Conservation (phyloP, 805 yeast genomes). For the Dipodascopsis uninucleata region DNA sequence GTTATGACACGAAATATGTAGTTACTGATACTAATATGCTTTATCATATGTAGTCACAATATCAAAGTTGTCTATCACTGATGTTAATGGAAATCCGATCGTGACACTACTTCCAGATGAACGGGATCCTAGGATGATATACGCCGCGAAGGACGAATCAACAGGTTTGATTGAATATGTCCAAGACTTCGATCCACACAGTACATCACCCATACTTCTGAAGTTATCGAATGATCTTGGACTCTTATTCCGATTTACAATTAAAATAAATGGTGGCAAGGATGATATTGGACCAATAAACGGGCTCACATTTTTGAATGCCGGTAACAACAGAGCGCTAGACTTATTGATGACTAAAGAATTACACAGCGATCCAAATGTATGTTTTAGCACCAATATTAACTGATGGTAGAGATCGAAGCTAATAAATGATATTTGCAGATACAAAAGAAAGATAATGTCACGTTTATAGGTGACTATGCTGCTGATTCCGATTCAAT, state of each 20-base stretch:
- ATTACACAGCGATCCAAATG: slow-evolving; percentile 33
- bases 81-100: slow-evolving; percentile 5
- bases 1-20: not conserved
- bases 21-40: too few species aligned
- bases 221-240: slow-evolving; percentile 16
- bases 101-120: slow-evolving; percentile 5
- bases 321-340: slow-evolving; percentile 30
- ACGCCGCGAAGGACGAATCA: slow-evolving; percentile 5
- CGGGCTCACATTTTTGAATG: slow-evolving; percentile 37
- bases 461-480: slow-evolving; percentile 38
- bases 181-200: slow-evolving; percentile 18
- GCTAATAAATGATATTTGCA: slow-evolving; percentile 31
- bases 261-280: slow-evolving; percentile 4
- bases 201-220: slow-evolving; percentile 16
- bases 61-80: slow-evolving; percentile 4
- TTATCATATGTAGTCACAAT: slow-evolving; percentile 4
- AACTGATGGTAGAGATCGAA: slow-evolving; percentile 10
- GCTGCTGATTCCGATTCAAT: slow-evolving; percentile 20
- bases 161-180: slow-evolving; percentile 19
- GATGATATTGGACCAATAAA: slow-evolving; percentile 14
- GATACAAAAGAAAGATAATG: slow-evolving; percentile 40
- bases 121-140: slow-evolving; percentile 5
- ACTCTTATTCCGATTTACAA: slow-evolving; percentile 11
- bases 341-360: slow-evolving; percentile 37
- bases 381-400: slow-evolving; percentile 6